Conservation (phyloP, 164 flowering plant genomes). For the Sedum album region DNA sequence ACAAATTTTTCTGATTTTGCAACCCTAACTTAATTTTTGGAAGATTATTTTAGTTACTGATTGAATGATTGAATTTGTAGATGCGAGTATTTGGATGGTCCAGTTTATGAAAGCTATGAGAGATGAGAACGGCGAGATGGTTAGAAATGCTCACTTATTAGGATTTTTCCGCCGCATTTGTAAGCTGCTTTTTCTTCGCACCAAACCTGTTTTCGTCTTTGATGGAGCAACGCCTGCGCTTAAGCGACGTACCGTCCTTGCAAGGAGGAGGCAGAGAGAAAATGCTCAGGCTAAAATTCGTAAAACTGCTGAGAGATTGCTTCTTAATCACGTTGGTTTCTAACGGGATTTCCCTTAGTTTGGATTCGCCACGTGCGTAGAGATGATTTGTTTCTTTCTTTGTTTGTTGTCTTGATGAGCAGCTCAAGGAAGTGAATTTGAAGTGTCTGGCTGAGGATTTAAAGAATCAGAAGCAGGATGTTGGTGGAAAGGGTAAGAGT, state of each 20-base stretch:
- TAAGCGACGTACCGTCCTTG: constrained; percentile 83
- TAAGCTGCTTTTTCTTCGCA: constrained; percentile 76
- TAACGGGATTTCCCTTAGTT: no score
- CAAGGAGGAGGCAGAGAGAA: constrained; percentile 85
- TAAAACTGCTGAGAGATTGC: constrained; percentile 91
- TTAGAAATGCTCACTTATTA: constrained; percentile 74
- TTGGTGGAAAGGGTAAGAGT: constrained; percentile 48
- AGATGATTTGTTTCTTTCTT: background rate
- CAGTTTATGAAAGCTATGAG: constrained; percentile 99
- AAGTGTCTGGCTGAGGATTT: constrained; percentile 57
- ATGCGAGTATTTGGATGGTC: constrained; percentile 96
- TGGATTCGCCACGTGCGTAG: background rate
- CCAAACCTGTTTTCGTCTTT: constrained; percentile 89
- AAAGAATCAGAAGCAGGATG: constrained; percentile 32
- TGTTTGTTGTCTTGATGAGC: background rate
- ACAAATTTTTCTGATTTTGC: background rate
- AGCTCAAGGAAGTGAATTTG: constrained; percentile 66
- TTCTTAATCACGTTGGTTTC: constrained; percentile 72
- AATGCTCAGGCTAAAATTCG: constrained; percentile 88
- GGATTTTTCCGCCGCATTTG: constrained; percentile 94
- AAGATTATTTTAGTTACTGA: no score
- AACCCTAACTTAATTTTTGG: constrained; percentile 15
- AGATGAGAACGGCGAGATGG: constrained; percentile 94
- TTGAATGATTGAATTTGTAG: constrained; percentile 25
- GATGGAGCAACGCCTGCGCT: constrained; percentile 95